Evolutionary conservation across 768 basidiomycete species (phyloP).

Genomic region (Mycena galericulata): DNA sequence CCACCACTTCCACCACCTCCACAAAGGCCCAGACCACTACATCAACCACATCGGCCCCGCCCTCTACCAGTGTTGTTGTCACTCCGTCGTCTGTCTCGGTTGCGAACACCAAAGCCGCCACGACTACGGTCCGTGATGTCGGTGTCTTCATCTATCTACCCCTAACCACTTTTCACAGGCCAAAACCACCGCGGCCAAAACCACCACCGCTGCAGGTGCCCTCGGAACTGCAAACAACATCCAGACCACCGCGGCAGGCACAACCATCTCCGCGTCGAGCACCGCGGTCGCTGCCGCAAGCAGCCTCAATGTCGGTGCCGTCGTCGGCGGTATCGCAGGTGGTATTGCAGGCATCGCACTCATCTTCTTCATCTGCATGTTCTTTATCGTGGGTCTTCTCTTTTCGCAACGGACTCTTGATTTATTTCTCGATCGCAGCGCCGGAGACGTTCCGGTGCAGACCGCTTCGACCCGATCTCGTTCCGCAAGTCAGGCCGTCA

Average conservation of each 20-base stretch:
- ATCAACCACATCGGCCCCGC: slow-evolving; percentile 9
- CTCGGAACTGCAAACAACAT: slow-evolving; percentile 26
- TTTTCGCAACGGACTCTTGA: not conserved
- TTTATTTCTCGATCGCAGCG: slow-evolving; percentile 44
- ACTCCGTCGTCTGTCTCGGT: slow-evolving; percentile 17
- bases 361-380: slow-evolving; percentile 52
- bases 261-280: slow-evolving; percentile 30
- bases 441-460: slow-evolving; percentile 49
- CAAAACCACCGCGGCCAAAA: slow-evolving; percentile 28
- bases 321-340: slow-evolving; percentile 54
- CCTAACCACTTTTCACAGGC: slow-evolving; percentile 17
- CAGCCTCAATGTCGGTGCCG: slow-evolving; percentile 52
- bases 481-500: slow-evolving; percentile 40
- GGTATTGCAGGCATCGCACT: slow-evolving; percentile 52
- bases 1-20: not conserved
- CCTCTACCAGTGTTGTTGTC: slow-evolving; percentile 25
- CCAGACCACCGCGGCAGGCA: slow-evolving; percentile 38
- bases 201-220: slow-evolving; percentile 31
- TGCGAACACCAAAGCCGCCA: slow-evolving; percentile 14
- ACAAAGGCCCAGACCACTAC: slow-evolving; percentile 18
- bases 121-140: slow-evolving; percentile 31
- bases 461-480: slow-evolving; percentile 51
- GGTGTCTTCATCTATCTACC: too few relatives aligned
- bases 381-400: slow-evolving; percentile 51
- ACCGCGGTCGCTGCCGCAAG: slow-evolving; percentile 30